phyloP scores from a whole-genome alignment of 352 stramenopile genomes.

The Elongisporangium undulatum region DNA sequence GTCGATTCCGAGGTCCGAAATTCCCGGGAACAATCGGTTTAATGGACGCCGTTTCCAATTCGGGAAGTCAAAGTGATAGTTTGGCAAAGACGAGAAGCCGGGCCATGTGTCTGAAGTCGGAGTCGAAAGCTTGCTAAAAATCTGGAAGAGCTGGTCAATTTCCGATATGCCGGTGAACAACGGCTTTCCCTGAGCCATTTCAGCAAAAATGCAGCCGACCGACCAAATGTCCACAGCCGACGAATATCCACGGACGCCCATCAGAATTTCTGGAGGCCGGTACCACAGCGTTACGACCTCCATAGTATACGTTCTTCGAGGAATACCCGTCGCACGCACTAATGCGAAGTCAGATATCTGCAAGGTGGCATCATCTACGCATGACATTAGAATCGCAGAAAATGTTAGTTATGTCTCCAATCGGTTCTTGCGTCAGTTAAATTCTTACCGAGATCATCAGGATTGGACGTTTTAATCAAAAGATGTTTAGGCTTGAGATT shows the following conservation, averaged over 20 bases:
- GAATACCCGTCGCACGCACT: conserved; percentile 84
- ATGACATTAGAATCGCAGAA: neutral
- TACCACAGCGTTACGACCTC: conserved; percentile 92
- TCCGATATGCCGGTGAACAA: conserved; percentile 80
- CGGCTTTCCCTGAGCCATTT: conserved; percentile 90
- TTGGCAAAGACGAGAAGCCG: conserved; percentile 95
- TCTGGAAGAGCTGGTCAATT: conserved; percentile 86
- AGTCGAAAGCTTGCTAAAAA: conserved; percentile 94
- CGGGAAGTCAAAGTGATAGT: conserved; percentile 93
- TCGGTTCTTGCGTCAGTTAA: too few species aligned
- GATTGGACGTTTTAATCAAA: conserved; percentile 72
- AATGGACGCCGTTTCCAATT: conserved; percentile 72
- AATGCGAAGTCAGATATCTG: conserved; percentile 89
- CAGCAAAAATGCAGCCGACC: conserved; percentile 97
- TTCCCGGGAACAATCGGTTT: conserved; percentile 64
- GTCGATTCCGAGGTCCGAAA: conserved; percentile 68
- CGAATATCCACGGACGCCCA: conserved; percentile 84
- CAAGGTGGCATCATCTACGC: conserved; percentile 53
- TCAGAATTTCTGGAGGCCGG: conserved; percentile 85
- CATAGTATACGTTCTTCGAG: conserved; percentile 86
- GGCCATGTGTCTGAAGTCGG: conserved; percentile 96
- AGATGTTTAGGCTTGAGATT: conserved; percentile 91
- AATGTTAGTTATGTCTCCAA: conserved; percentile 3
- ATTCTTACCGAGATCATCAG: conserved; percentile 49
- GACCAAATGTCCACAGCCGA: conserved; percentile 92